Evolutionary conservation across 352 stramenopile genomes (phyloP), one percentile per base, ranked within the genome.

Genomic region (Thalassiosira livingstoniorum): DNA sequence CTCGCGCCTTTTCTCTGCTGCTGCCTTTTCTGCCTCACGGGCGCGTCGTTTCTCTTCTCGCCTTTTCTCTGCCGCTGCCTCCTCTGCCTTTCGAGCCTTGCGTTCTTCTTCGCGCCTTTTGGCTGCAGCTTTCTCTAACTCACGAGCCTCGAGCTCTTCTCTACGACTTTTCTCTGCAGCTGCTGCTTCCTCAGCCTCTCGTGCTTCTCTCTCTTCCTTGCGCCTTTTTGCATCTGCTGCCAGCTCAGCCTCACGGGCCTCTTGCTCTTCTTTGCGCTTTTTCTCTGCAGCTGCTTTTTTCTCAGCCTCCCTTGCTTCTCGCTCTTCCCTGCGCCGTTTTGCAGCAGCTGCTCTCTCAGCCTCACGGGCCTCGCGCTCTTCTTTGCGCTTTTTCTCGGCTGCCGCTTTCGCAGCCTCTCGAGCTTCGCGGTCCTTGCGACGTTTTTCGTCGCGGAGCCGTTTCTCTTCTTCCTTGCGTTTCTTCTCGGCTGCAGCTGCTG

Each of bases 401-500:
- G 7, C 47, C 47, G 23, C 32, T 21, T 64, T 25, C 21, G 55
- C 53, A 0, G 35, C 32, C 31, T 62, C n/a, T n/a, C 11, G 32
- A 7, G 11, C 7, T 31, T 53, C 61, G 27, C 18, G 2, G 45
- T 72, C 42, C 29, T 60, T 45, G 4, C 23, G 23, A 4, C 45
- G 37, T 21, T 72, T 21, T 32, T 72, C 37, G 15, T 72, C 63
- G n/a, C n/a, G n/a, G n/a, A n/a, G n/a, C n/a, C n/a, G n/a, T n/a
- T n/a, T n/a, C n/a, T n/a, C n/a, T n/a, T n/a, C n/a, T n/a, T n/a
- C n/a, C 51, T 54, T 78, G 7, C 53, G 67, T 39, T 84, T 51
- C 21, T 25, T 45, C 31, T 79, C 68, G 39, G 42, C 47, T 39
- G 78, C 58, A 45, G 51, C 65, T n/a, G n/a, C n/a, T n/a, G n/a